Base-by-base conservation (phyloP, 768 basidiomycete genomes). In the Leccinum obscurum region DNA sequence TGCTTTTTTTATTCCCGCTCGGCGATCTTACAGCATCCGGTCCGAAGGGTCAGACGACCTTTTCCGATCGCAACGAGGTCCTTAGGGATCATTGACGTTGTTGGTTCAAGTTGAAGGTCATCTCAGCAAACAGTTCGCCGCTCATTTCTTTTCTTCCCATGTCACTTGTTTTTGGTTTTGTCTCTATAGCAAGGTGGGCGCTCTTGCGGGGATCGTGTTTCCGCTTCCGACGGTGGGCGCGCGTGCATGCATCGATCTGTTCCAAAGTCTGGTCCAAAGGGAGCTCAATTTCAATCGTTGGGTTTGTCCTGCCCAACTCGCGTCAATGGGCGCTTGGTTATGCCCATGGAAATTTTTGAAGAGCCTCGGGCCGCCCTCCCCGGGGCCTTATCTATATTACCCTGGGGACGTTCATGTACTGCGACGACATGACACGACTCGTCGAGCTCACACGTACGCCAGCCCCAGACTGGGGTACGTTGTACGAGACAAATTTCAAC, bases 61-160 rank as follows among this genome's bases (percentile, higher is more conserved):
- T 58, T 51, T 41, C 58, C 58, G 54, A 64, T 60, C 48, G 14
- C 22, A 46, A 4, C 20, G 20, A 20, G 41, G 41, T 13, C 44
- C 20, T 46, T 10, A 13, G 44, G 20, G 11, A 46, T 46, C n/a
- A 10, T 46, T 46, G 44, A 46, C 20, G 17, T 20, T 22, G 20
- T 22, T 22, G 11, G 44, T 46, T 20, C 44, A 46, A 20, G 11
- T 46, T 22, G 20, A 49, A 49, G 24, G 22, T 26, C 24, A 49
- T 26, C 48, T 14, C 22, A 49, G 24, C 10, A 6, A 46, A 20
- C 44, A 6, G 14, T 15, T 22, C 49, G 30, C n/a, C 52, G 52
- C 13, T 52, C 17, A 20, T 34, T 34, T 44, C 54, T 17, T 54
- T 26, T 44, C 59, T 68, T 68, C 66, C 51, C 66, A 66, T 66